Conservation (phyloP, 176 grass and related monocot genomes). For the Phoenix dactylifera region DNA sequence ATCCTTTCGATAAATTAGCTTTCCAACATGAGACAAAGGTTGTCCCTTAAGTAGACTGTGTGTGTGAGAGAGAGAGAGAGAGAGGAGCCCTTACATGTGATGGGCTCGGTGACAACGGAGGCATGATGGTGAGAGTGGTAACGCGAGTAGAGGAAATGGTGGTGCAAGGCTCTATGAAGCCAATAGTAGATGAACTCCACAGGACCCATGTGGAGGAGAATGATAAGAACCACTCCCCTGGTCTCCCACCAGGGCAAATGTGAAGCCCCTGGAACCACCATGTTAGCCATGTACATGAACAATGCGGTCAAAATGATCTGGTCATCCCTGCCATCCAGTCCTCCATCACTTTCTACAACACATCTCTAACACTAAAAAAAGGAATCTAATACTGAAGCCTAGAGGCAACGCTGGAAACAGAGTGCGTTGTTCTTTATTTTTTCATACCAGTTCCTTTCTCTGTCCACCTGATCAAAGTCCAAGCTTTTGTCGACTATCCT, state of each 20-base stretch:
- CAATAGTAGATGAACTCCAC: constrained; percentile 99
- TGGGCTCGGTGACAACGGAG: constrained; percentile 84
- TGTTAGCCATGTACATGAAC: constrained; percentile 30
- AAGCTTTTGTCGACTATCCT: constrained; percentile 14
- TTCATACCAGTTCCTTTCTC: too few relatives aligned
- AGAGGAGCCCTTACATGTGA: constrained; percentile 48
- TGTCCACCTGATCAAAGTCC: constrained; percentile 7
- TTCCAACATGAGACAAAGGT: too few relatives aligned
- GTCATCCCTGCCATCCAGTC: constrained; percentile 47
- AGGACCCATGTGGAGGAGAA: constrained; percentile 43
- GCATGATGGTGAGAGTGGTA: constrained; percentile 91
- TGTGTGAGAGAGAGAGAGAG: too few relatives aligned
- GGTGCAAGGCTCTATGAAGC: constrained; percentile 81
- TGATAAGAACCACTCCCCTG: constrained; percentile 31
- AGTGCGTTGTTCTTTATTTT: too few relatives aligned
- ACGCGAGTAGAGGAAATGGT: constrained; percentile 84
- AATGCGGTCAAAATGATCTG: constrained; percentile 71
- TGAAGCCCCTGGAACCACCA: constrained; percentile 7
- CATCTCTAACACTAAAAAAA: not conserved
- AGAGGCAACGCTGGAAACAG: too few relatives aligned
- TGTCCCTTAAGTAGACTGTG: too few relatives aligned
- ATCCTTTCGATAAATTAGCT: not conserved
- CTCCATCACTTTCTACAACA: not conserved
- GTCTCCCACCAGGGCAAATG: constrained; percentile 49
- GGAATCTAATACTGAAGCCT: too few relatives aligned